Base-by-base conservation (phyloP, 176 grass and related monocot genomes). In the Musa schizocarpa region DNA sequence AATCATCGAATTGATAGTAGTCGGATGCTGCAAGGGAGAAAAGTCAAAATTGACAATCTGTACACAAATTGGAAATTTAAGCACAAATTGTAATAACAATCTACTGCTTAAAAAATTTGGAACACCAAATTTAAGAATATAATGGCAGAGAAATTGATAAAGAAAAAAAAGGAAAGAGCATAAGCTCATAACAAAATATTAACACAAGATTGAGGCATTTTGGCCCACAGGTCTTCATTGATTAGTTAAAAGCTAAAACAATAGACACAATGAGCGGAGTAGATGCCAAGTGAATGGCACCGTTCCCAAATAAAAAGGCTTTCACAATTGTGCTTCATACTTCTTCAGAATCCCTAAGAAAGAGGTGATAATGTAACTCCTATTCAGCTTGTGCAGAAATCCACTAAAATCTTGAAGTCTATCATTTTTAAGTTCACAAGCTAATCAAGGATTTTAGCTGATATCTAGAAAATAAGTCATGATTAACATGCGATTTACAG, bases 1-100 rank as follows among this genome's bases (percentile, higher is more conserved):
- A 82, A 86, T 96, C 93, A 90, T 96, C 85, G 25, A 88, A 80
- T 63, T 92, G 89, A 83, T 92, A 92, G 78, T 96, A 96, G 74
- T 96, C 93, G 9, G 87, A 96, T 69, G 81, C 93, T 96, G 87
- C 77, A 85, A 59, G 22, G 52, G 14, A 78, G 0, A 85, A 22
- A 49, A 22, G 52, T 19, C 0, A 3, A 14, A 52, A 52, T 65
- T 34, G 26, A 55, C 8, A 51, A 21, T 22, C 17, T 64, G 59
- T 51, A 63, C 0, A 50, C 23, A 52, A 75, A 43, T 58, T 52
- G 49, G 59, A 65, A 51, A 77, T 6, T 26, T 11, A 5, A 52
- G 50, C 55, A 64, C 20, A 20, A 61, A 61, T 72, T 58, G 73
- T 22, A 59, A 61, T 13, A 49, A 50, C 29, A 75, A 58, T 58